Evolutionary conservation across 345 rosid genomes (phyloP).

Genomic region (Brassica juncea): DNA sequence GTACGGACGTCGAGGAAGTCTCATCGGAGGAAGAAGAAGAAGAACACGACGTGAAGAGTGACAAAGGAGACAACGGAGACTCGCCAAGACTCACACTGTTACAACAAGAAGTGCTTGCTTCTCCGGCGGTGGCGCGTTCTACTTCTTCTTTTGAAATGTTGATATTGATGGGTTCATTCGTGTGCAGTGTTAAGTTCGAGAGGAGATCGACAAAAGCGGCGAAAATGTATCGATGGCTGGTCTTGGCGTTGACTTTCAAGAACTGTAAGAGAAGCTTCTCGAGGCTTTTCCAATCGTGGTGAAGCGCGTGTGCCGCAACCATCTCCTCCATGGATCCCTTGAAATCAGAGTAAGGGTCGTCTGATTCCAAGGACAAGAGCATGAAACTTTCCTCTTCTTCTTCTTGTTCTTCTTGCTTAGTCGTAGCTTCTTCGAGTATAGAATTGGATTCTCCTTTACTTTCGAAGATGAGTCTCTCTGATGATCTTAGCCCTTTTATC

Average conservation of each 20-base stretch:
- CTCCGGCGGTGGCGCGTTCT: conserved; percentile 37
- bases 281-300: conserved; percentile 60
- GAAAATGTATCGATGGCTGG: conserved; percentile 69
- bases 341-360: conserved; percentile 75
- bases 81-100: conserved; percentile 33
- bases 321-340: conserved; percentile 89
- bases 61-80: conserved; percentile 63
- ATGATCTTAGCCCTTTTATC: conserved; percentile 52
- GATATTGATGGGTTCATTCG: conserved; percentile 12
- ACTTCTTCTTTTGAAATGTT: not conserved
- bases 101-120: conserved; percentile 38
- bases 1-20: conserved; percentile 50
- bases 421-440: conserved; percentile 49
- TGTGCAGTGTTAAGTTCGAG: conserved; percentile 40
- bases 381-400: conserved; percentile 43
- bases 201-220: conserved; percentile 83
- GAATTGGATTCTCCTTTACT: conserved; percentile 71
- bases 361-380: conserved; percentile 67
- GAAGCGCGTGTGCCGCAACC: conserved; percentile 71
- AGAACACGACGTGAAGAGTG: conserved; percentile 54
- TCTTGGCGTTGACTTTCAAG: conserved; percentile 62
- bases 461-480: conserved; percentile 67
- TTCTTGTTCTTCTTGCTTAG: conserved; percentile 15
- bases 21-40: conserved; percentile 49
- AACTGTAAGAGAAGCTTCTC: conserved; percentile 72